Conservation (phyloP, 306 rosid genomes). For the Corylus americana region DNA sequence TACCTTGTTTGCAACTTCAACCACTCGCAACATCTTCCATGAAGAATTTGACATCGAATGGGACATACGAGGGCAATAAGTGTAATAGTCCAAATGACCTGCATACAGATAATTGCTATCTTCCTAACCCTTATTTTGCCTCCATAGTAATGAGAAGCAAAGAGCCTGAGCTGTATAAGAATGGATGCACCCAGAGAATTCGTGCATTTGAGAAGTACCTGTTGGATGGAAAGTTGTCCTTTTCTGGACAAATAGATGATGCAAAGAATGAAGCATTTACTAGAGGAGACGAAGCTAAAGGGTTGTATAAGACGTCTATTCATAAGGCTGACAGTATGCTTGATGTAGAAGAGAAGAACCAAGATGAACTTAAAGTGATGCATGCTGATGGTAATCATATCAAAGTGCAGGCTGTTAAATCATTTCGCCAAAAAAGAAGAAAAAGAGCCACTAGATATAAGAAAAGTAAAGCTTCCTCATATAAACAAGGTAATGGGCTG, state of each 20-base stretch:
- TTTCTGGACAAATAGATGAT: constrained; percentile 51
- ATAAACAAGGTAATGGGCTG: constrained; percentile 28
- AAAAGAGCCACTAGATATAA: not conserved
- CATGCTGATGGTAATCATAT: constrained; percentile 29
- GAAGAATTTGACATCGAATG: constrained; percentile 31
- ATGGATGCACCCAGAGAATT: constrained; percentile 83
- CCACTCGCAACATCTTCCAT: constrained; percentile 22
- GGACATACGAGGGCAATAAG: constrained; percentile 34
- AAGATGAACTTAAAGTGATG: constrained; percentile 36
- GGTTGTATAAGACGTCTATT: constrained; percentile 27
- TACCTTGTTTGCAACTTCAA: constrained; percentile 37
- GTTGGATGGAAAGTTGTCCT: constrained; percentile 47
- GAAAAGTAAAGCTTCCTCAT: constrained; percentile 5
- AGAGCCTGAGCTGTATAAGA: constrained; percentile 64
- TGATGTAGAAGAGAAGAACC: constrained; percentile 39
- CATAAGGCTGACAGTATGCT: constrained; percentile 32
- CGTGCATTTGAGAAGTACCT: constrained; percentile 75
- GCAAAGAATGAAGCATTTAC: constrained; percentile 38
- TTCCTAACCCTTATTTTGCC: constrained; percentile 62
- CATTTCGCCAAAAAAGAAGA: not conserved
- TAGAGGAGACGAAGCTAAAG: constrained; percentile 40
- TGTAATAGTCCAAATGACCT: constrained; percentile 35
- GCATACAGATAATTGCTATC: constrained; percentile 41
- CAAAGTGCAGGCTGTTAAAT: constrained; percentile 21
- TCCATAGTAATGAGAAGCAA: constrained; percentile 74